Conservation (phyloP, 1,284 basidiomycete genomes). For the Pyrrhoderma lamaoense region DNA sequence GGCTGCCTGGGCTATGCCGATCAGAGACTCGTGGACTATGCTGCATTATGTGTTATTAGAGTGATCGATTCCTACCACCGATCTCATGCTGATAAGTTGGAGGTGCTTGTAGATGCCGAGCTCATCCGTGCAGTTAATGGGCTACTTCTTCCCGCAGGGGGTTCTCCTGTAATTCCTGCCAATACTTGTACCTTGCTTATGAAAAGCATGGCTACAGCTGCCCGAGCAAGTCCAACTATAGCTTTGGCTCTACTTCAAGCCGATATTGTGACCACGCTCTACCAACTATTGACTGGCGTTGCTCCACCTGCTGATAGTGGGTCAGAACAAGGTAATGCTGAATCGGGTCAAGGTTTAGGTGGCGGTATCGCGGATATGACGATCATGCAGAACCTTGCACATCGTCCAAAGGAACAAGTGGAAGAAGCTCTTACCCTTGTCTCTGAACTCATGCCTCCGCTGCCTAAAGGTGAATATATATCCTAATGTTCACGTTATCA, state of each 20-base stretch:
- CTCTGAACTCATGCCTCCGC: slow-evolving; percentile 84
- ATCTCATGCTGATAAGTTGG: slow-evolving; percentile 75
- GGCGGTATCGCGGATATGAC: slow-evolving; percentile 91
- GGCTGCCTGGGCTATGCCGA: slow-evolving; percentile 88
- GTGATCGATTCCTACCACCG: slow-evolving; percentile 88
- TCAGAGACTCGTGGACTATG: slow-evolving; percentile 89
- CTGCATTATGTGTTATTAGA: slow-evolving; percentile 87
- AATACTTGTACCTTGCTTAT: slow-evolving; percentile 87
- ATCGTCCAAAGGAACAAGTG: slow-evolving; percentile 93
- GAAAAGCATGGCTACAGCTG: slow-evolving; percentile 78
- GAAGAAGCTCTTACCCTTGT: slow-evolving; percentile 86
- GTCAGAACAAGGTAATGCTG: slow-evolving; percentile 58
- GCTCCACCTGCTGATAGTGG: slow-evolving; percentile 56
- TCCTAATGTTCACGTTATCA: slow-evolving; percentile 6
- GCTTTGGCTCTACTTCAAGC: slow-evolving; percentile 81
- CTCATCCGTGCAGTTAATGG: slow-evolving; percentile 79
- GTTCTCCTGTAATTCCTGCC: slow-evolving; percentile 74
- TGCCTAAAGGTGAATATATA: slow-evolving; percentile 74
- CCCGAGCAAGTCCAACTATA: slow-evolving; percentile 81
- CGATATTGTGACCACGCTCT: slow-evolving; percentile 83
- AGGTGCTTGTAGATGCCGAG: slow-evolving; percentile 76
- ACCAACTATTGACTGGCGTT: slow-evolving; percentile 90
- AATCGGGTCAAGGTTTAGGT: slow-evolving; percentile 65
- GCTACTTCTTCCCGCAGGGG: slow-evolving; percentile 80
- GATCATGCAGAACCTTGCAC: slow-evolving; percentile 94